These are phyloP conservation scores for Neopestalotiopsis rosae DNA, from an alignment of 2,329 filamentous ascomycete genomes.

Conservation along the genomic window DNA sequence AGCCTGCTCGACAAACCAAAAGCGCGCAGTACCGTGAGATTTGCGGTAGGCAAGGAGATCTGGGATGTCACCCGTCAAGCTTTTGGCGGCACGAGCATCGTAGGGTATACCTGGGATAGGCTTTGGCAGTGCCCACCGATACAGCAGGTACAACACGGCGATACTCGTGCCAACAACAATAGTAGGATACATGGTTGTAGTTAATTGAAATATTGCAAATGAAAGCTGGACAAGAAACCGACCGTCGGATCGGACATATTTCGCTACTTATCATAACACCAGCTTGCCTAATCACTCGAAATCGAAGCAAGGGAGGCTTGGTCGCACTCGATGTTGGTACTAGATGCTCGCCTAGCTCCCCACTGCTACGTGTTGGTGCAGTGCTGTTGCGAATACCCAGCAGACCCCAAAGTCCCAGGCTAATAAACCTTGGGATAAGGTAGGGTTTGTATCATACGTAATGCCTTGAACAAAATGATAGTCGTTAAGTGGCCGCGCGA, in stretches of 20 bases:
- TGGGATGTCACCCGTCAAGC: slow-evolving; percentile 31
- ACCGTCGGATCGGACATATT: neutral
- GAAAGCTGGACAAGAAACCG: neutral
- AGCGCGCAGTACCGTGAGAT: slow-evolving; percentile 19
- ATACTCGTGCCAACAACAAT: neutral
- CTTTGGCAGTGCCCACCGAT: slow-evolving; percentile 30
- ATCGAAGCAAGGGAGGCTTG: neutral
- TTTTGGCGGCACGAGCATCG: slow-evolving; percentile 25
- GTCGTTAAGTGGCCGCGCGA: too few relatives aligned
- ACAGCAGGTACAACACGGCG: slow-evolving; percentile 19
- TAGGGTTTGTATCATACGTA: neutral
- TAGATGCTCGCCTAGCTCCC: neutral
- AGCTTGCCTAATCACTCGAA: neutral
- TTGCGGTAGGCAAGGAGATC: slow-evolving; percentile 23
- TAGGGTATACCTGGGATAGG: slow-evolving; percentile 37
- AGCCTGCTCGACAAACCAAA: slow-evolving; percentile 24
- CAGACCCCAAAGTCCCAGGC: neutral
- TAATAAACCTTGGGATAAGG: neutral
- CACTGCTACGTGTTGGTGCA: neutral
- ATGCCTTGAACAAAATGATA: too few relatives aligned
- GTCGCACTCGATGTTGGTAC: neutral
- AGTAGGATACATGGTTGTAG: neutral
- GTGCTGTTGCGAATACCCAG: neutral
- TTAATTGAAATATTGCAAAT: neutral
- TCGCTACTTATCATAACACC: neutral